Percentiles rank a stretch among this genome's conserved stretches.
These are phyloP conservation scores for Pseudisothecium myosuroides DNA, from an alignment of 225 moss, liverwort and hornwort genomes.

Conservation along the genomic window DNA sequence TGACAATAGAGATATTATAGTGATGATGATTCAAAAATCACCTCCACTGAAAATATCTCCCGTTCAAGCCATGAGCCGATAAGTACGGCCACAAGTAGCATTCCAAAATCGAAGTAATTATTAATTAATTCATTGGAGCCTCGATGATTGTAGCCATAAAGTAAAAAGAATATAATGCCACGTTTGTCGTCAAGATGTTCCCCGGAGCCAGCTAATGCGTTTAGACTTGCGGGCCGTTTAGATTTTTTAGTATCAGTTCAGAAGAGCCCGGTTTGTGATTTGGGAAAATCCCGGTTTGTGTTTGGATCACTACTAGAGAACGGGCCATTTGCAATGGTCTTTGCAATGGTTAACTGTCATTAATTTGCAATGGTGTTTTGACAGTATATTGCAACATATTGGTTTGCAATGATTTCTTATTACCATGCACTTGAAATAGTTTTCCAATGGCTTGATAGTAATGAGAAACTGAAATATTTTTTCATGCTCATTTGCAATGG, in stretches of 20 bases:
- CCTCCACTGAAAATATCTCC: too few species aligned
- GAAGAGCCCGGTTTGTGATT: too few species aligned
- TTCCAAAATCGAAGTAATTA: too few species aligned
- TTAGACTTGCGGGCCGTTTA: neutral
- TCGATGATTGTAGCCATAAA: too few species aligned
- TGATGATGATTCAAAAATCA: too few species aligned
- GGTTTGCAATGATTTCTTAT: neutral
- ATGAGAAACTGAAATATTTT: neutral
- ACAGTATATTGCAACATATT: neutral
- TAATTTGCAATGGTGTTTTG: neutral
- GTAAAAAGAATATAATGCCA: too few species aligned
- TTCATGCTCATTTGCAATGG: neutral
- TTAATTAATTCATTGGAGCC: too few species aligned
- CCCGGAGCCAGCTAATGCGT: neutral
- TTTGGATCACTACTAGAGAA: neutral
- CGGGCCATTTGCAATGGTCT: neutral
- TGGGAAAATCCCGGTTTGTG: neutral
- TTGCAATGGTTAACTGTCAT: neutral
- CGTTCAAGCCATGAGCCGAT: too few species aligned
- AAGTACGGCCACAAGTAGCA: too few species aligned
- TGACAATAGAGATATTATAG: too few species aligned
- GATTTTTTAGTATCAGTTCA: neutral
- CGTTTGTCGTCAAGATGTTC: neutral
- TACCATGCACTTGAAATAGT: neutral
- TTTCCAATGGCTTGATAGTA: too few species aligned